phyloP scores from a whole-genome alignment of 306 rosid genomes.

The Sindora glabra region DNA sequence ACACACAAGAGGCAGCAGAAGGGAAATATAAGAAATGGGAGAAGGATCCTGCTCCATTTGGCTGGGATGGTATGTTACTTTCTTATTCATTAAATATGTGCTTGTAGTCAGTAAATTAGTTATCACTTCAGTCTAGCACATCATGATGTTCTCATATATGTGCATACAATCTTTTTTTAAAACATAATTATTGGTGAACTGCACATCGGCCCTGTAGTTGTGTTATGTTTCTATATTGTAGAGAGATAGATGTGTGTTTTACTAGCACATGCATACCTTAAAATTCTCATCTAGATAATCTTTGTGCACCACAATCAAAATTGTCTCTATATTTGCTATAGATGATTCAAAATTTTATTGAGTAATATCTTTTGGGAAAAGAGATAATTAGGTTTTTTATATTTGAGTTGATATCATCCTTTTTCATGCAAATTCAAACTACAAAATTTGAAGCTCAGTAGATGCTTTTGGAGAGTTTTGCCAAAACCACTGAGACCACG shows the following conservation, averaged over 20 bases:
- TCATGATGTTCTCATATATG: neutral
- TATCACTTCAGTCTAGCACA: neutral
- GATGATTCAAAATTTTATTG: neutral
- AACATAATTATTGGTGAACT: neutral
- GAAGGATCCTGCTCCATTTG: conserved; percentile 90
- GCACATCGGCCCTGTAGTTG: neutral
- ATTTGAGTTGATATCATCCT: neutral
- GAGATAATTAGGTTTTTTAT: neutral
- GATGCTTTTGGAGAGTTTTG: neutral
- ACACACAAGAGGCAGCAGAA: conserved; percentile 86
- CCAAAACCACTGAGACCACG: neutral
- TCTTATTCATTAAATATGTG: neutral
- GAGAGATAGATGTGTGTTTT: neutral
- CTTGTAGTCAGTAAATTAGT: neutral
- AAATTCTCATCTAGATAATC: neutral
- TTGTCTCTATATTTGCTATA: neutral
- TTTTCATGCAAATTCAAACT: neutral
- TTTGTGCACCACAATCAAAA: neutral
- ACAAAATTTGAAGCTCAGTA: neutral
- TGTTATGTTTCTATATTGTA: neutral
- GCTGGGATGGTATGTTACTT: conserved; percentile 83
- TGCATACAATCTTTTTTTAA: neutral
- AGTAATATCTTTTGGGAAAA: neutral
- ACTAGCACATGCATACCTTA: neutral
- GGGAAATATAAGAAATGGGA: conserved; percentile 94